phyloP scores from a whole-genome alignment of 257 asterid species.

The Osmanthus fragrans region DNA sequence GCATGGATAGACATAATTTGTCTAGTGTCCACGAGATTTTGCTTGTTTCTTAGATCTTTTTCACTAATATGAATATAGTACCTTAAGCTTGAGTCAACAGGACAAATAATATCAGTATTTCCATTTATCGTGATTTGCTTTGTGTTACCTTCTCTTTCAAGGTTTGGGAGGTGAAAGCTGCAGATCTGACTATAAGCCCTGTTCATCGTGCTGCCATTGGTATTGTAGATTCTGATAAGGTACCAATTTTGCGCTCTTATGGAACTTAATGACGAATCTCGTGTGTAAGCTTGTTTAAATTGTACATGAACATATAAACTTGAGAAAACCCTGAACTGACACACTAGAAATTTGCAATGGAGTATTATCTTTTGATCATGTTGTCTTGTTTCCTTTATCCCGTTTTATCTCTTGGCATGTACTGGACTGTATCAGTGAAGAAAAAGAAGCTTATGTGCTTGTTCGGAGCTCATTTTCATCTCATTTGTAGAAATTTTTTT shows the following conservation, averaged over 20 bases:
- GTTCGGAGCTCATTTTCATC: too few species aligned
- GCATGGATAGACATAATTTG: neutral
- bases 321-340: neutral
- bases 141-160: slow-evolving; percentile 34
- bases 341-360: neutral
- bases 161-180: slow-evolving; percentile 96
- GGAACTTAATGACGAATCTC: neutral
- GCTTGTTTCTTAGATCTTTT: neutral
- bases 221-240: slow-evolving; percentile 76
- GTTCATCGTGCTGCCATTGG: slow-evolving; percentile 97
- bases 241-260: slow-evolving; percentile 20
- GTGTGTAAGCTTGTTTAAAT: too few species aligned
- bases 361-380: neutral
- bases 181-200: slow-evolving; percentile 96
- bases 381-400: too few species aligned
- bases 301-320: too few species aligned
- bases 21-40: neutral
- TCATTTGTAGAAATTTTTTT: too few species aligned
- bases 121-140: too few species aligned
- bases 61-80: neutral
- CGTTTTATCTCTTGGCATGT: too few species aligned
- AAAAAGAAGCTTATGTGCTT: too few species aligned
- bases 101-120: too few species aligned
- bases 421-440: too few species aligned
- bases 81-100: neutral